phyloP scores from a whole-genome alignment of 2,329 filamentous ascomycete genomes.

The Malbranchea zuffiana region DNA sequence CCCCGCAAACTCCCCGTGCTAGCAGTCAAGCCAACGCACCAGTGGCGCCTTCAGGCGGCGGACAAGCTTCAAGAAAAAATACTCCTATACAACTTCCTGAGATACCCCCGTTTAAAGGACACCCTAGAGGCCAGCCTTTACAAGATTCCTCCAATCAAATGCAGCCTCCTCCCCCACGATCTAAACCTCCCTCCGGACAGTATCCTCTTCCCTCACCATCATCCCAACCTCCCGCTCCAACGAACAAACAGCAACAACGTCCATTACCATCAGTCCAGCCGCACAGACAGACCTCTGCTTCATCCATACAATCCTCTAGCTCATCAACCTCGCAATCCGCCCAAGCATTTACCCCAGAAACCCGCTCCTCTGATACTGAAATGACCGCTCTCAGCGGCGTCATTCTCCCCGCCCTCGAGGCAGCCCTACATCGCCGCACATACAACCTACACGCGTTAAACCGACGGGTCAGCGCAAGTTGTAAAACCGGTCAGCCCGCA shows the following conservation, averaged over 20 bases:
- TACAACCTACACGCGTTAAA: conserved; percentile 42
- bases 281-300: conserved; percentile 5
- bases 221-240: conserved; percentile 12
- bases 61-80: conserved; percentile 19
- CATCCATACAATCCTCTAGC: conserved; percentile 3
- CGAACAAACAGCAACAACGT: conserved; percentile 10
- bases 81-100: conserved; percentile 23
- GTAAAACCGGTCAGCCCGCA: conserved; percentile 46
- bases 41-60: conserved; percentile 11
- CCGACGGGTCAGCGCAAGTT: conserved; percentile 18
- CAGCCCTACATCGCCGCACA: conserved; percentile 69
- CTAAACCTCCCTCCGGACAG: conserved; percentile 16
- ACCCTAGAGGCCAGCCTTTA: conserved; percentile 16
- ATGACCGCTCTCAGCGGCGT: conserved; percentile 83
- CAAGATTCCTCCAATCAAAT: conserved; percentile 11
- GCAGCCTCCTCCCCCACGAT: conserved; percentile 7
- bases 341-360: conserved; percentile 11
- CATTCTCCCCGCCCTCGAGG: conserved; percentile 83
- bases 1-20: conserved; percentile 17
- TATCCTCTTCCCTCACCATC: conserved; percentile 23
- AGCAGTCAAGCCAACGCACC: conserved; percentile 12
- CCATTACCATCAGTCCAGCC: conserved; percentile 1
- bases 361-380: conserved; percentile 40
- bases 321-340: conserved; percentile 11
- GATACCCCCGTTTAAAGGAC: conserved; percentile 25